These are phyloP conservation scores for Nitzschia palea DNA, from an alignment of 108 stramenopile species.

Conservation along the genomic window DNA sequence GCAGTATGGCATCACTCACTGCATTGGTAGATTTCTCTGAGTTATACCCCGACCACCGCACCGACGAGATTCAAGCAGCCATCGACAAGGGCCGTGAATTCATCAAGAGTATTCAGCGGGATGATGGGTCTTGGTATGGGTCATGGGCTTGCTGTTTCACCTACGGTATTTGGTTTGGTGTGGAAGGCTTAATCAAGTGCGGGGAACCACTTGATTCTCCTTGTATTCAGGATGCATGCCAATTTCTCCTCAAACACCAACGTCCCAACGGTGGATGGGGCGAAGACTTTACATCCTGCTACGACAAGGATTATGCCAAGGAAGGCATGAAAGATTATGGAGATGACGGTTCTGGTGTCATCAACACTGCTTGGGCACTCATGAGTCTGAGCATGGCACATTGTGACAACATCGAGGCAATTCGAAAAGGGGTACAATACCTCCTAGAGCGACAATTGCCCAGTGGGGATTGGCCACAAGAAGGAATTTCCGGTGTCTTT, in stretches of 20 bases:
- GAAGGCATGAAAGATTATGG: slow-evolving; percentile 88
- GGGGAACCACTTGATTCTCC: slow-evolving; percentile 67
- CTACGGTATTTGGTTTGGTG: slow-evolving; percentile 96
- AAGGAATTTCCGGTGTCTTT: slow-evolving; percentile 98
- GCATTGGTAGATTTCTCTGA: slow-evolving; percentile 92
- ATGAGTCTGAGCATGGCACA: slow-evolving; percentile 87
- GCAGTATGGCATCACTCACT: slow-evolving; percentile 93
- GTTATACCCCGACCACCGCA: slow-evolving; percentile 72
- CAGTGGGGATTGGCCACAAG: slow-evolving; percentile 97
- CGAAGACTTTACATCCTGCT: slow-evolving; percentile 96
- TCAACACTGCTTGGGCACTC: slow-evolving; percentile 98
- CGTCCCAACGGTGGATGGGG: slow-evolving; percentile 98
- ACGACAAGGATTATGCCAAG: slow-evolving; percentile 92
- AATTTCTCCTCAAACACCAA: slow-evolving; percentile 32
- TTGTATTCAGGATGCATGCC: slow-evolving; percentile 46
- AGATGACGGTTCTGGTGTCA: slow-evolving; percentile 92
- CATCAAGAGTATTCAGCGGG: slow-evolving; percentile 91
- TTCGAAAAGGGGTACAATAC: slow-evolving; percentile 77
- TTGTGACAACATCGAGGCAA: slow-evolving; percentile 76
- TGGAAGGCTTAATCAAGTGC: slow-evolving; percentile 86
- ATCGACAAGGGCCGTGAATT: slow-evolving; percentile 84
- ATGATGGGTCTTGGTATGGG: slow-evolving; percentile 94
- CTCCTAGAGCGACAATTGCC: slow-evolving; percentile 87
- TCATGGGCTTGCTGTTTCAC: slow-evolving; percentile 97
- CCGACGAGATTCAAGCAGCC: slow-evolving; percentile 69